Base-by-base conservation (phyloP, 1,284 basidiomycete species). In the Kwoniella shivajii region DNA sequence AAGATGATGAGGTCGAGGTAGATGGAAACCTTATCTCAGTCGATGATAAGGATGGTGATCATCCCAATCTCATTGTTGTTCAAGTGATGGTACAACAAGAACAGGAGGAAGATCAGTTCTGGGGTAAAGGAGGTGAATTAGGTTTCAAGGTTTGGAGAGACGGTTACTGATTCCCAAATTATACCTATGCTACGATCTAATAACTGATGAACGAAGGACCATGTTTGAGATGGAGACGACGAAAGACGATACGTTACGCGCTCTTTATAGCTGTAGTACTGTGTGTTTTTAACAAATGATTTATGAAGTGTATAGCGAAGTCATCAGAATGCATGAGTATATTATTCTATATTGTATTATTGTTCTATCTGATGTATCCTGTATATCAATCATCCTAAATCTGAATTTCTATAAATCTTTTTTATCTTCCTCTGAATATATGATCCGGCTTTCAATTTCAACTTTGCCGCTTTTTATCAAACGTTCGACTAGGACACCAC, bases 401-500 rank as follows among this genome's bases (percentile, higher is more conserved):
- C 43, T 6, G 9, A 47, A 27, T 20, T 33, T 46, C 30, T 29
- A 31, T 11, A 31, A 29, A 29, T 42, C 53, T 26, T 58, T 55
- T 38, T 47, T 58, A 18, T 33, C 48, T 27, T 26, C n/a, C 16
- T 29, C 36, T 7, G 10, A 4, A 27, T 55, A 55, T 31, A 69
- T 27, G 11, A 69, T 59, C 52, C 66, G 54, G 42, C 59, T 63
- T 30, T 59, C 55, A 34, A 70, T 62, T 5, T 38, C 45, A 16
- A 66, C 62, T 34, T 66, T 65, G n/a, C 67, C 71, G 45, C 54
- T 48, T 36, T 33, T 42, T n/a, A 59, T 61, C 55, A 94, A 74
- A 20, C 90, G 81, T 62, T 84, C 81, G 14, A 90, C 78, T 49
- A 92, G 70, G 3, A 83, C 83, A 58, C 87, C 84, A 14, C 90